Percentiles rank a stretch among this genome's conserved stretches.
Evolutionary conservation across 495 filamentous ascomycete species (phyloP).

Genomic region (Aspergillus campestris): DNA sequence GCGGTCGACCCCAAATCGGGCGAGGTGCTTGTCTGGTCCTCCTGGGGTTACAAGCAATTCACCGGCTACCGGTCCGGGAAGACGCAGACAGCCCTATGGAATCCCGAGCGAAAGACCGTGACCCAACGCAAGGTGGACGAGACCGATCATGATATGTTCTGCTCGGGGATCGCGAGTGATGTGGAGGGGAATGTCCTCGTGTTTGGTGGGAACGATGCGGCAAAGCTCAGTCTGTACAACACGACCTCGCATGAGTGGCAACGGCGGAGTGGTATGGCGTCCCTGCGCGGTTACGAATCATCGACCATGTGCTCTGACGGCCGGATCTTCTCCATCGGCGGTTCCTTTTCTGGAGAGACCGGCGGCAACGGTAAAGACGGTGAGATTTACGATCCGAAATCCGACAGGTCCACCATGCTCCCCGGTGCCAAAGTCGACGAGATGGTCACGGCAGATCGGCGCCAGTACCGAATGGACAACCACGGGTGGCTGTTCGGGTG

Average conservation of each 20-base stretch:
- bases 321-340: constrained; percentile 51
- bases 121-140: constrained; percentile 33
- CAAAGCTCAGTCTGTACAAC: constrained; percentile 41
- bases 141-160: constrained; percentile 55
- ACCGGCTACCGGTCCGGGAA: constrained; percentile 23
- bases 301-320: constrained; percentile 45
- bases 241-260: constrained; percentile 17
- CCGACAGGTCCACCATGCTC: constrained; percentile 30
- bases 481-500: constrained; percentile 52
- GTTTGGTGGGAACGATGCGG: constrained; percentile 40
- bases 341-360: constrained; percentile 41
- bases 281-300: constrained; percentile 50
- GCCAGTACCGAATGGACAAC: constrained; percentile 19
- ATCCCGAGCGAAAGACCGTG: constrained; percentile 22
- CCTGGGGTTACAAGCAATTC: constrained; percentile 29
- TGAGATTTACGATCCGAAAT: constrained; percentile 42
- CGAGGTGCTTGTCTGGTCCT: constrained; percentile 36
- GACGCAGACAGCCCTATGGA: constrained; percentile 37
- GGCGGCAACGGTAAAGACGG: constrained; percentile 38
- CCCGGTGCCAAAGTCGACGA: constrained; percentile 27
- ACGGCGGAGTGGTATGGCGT: constrained; percentile 29
- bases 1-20: constrained; percentile 27
- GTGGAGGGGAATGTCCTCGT: constrained; percentile 43
- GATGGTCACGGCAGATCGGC: constrained; percentile 45
- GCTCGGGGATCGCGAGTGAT: constrained; percentile 48